A percentile compares a stretch with the other conserved stretches of the same genome.
Evolutionary conservation across 768 basidiomycete genomes (phyloP).

Genomic region (Lepiota brunneoincarnata): DNA sequence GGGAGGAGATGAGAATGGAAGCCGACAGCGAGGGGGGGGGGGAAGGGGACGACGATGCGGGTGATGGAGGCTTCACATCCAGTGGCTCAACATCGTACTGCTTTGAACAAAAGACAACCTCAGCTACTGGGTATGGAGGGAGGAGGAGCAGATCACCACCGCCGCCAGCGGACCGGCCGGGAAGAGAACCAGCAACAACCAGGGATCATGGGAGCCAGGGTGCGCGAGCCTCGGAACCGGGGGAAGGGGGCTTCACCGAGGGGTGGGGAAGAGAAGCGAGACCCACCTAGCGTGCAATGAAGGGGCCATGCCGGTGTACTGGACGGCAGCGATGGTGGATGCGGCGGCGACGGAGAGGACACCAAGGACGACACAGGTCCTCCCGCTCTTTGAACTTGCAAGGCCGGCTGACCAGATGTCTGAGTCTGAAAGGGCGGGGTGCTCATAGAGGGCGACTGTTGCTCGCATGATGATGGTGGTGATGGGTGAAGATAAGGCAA

Average conservation of each 20-base stretch:
- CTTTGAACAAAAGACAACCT: too few species aligned
- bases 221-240: background rate
- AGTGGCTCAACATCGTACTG: too few species aligned
- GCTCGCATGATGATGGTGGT: constrained; percentile 32
- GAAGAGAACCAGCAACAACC: background rate
- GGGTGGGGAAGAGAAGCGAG: constrained; percentile 3
- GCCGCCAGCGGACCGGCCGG: too few species aligned
- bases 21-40: too few species aligned
- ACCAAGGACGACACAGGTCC: constrained; percentile 25
- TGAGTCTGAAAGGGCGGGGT: constrained; percentile 35
- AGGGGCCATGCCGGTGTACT: constrained; percentile 24
- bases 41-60: too few species aligned
- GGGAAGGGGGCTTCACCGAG: constrained; percentile 7
- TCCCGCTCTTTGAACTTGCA: constrained; percentile 20
- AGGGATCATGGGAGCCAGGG: too few species aligned
- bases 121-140: too few species aligned
- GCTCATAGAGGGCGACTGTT: constrained; percentile 33
- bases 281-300: constrained; percentile 27
- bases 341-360: constrained; percentile 28
- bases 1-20: too few species aligned
- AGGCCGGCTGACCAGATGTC: constrained; percentile 34
- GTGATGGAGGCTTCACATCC: too few species aligned
- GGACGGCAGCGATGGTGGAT: constrained; percentile 30
- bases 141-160: too few species aligned
- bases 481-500: background rate